Percentiles rank a stretch among this genome's conserved stretches.
Conservation (phyloP, 2,329 filamentous ascomycete species). For the Gaeumannomyces tritici region DNA sequence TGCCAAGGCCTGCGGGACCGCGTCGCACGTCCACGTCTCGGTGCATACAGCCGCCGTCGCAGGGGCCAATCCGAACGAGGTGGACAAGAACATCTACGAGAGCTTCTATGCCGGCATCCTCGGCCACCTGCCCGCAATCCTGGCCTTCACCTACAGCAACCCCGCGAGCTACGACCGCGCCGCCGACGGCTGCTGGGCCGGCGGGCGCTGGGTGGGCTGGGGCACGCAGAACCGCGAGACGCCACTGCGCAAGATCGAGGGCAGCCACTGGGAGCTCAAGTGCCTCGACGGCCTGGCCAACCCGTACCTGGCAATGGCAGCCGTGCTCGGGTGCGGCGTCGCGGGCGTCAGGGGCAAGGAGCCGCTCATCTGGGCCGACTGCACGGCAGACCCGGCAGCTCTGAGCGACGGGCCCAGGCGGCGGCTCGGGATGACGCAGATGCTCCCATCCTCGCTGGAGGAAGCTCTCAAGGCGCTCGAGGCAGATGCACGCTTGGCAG, state of each 20-base stretch:
- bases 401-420: conserved; percentile 35
- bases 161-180: conserved; percentile 56
- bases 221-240: conserved; percentile 73
- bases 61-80: conserved; percentile 24
- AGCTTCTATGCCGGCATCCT: conserved; percentile 66
- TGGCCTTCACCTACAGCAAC: conserved; percentile 59
- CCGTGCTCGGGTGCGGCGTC: conserved; percentile 50
- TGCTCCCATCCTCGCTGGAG: conserved; percentile 43
- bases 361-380: conserved; percentile 41
- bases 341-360: conserved; percentile 38
- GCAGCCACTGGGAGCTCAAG: conserved; percentile 69
- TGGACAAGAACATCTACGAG: conserved; percentile 34
- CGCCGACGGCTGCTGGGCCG: conserved; percentile 65
- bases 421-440: conserved; percentile 40
- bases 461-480: conserved; percentile 45
- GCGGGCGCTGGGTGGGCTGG: conserved; percentile 72
- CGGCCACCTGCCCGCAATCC: conserved; percentile 53
- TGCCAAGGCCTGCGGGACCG: conserved; percentile 47
- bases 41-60: conserved; percentile 22
- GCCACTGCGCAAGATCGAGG: conserved; percentile 57
- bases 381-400: conserved; percentile 40
- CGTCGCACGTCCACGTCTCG: conserved; percentile 61
- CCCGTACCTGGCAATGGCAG: conserved; percentile 59
- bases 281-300: conserved; percentile 73
- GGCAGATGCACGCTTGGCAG: conserved; percentile 33